Base-by-base conservation (phyloP, 345 rosid species). In the Cochlearia excelsa region DNA sequence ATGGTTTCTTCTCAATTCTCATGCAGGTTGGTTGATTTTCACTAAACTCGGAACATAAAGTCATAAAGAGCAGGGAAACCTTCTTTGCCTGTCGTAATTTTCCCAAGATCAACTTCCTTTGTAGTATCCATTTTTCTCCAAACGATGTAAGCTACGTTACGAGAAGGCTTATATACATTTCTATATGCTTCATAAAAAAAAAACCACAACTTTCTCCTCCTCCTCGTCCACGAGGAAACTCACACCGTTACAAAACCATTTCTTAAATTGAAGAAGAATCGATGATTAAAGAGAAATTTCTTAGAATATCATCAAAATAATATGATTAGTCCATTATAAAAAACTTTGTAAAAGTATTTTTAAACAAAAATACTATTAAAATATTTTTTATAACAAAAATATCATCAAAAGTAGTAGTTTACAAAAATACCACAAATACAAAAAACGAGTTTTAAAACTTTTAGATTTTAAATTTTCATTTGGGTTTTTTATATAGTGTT, bases 41-140 rank as follows among this genome's bases (percentile, higher is more conserved):
- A 57, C 62, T 57, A 23, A 44, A 44, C 62, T 44, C 23, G 51
- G 62, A 57, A 44, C 62, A 44, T 57, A 16, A 57, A 3, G 41
- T 30, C 62, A 44, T 57, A 16, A 57, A 3, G 41, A 31, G 30
- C 41, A 44, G 62, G 62, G 37, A 57, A 57, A 9, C 30, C 51
- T 3, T 57, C 50, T 7, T 2, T 30, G 31, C 9, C 16, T 30
- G 8, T 16, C 33, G 62, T 45, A 30, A 31, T 8, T 26, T 57
- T 9, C 35, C 62, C 62, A 2, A 57, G 30, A 44, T 57, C 62
- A 6, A 57, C 51, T 16, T 57, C 40, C 23, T 43, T 11, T 30
- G 16, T n/a, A 57, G 50, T 30, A 42, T 11, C 61, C 35, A 28
- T 16, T 45, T 43, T 26, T 30, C 30, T 57, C 61, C 61, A 16